phyloP scores from a whole-genome alignment of 2,329 filamentous ascomycete genomes.

The Fusarium humuli region DNA sequence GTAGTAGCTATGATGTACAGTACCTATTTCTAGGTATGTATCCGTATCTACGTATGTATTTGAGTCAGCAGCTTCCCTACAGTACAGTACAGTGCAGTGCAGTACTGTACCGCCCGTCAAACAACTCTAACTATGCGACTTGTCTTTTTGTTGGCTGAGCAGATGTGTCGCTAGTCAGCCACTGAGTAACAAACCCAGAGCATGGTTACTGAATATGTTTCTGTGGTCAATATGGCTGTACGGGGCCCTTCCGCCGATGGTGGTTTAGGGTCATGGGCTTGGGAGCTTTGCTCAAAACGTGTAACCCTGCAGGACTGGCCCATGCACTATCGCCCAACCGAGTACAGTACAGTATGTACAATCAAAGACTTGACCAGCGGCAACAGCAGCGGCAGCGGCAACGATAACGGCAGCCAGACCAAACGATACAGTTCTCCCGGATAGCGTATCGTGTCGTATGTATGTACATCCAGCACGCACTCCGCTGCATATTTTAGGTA shows the following conservation, averaged over 20 bases:
- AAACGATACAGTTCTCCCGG: background rate
- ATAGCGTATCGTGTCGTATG: background rate
- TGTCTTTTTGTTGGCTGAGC: slow-evolving; percentile 28
- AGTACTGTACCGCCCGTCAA: background rate
- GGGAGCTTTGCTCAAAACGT: slow-evolving; percentile 41
- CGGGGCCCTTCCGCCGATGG: slow-evolving; percentile 5
- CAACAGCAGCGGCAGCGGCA: background rate
- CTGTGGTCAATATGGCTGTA: slow-evolving; percentile 29
- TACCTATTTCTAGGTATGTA: background rate
- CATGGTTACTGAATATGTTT: slow-evolving; percentile 30
- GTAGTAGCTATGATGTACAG: background rate
- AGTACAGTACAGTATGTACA: slow-evolving; percentile 33
- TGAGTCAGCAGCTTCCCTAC: background rate
- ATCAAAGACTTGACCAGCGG: slow-evolving; percentile 4
- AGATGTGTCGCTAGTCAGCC: slow-evolving; percentile 20
- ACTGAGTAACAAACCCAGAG: slow-evolving; percentile 10
- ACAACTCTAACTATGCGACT: slow-evolving; percentile 10
- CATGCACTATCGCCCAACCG: slow-evolving; percentile 39
- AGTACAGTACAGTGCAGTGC: background rate
- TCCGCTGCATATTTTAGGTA: background rate
- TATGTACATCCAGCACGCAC: background rate
- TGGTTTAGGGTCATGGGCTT: slow-evolving; percentile 29
- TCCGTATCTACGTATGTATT: background rate
- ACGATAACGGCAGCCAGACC: background rate
- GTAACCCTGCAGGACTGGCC: slow-evolving; percentile 42